Percentiles rank a stretch among this genome's conserved stretches.
These are phyloP conservation scores for Climacium dendroides DNA, from an alignment of 225 moss, liverwort and hornwort genomes.

Conservation along the genomic window DNA sequence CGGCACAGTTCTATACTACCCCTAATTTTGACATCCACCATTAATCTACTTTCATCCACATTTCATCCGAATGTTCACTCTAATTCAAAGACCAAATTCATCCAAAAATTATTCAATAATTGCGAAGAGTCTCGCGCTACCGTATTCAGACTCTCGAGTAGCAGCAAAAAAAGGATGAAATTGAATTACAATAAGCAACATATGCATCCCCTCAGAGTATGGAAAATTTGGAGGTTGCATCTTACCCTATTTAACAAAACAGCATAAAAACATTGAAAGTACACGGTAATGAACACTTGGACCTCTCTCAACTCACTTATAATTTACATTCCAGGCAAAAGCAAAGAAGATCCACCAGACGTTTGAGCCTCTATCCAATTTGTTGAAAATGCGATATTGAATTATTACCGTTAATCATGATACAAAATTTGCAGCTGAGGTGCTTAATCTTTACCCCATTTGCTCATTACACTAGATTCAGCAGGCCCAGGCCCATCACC, in stretches of 20 bases:
- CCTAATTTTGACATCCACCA: no score
- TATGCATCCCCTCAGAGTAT: not conserved
- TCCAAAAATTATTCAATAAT: not conserved
- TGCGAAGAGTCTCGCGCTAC: not conserved
- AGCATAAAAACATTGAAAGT: not conserved
- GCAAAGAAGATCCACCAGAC: not conserved
- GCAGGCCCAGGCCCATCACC: conserved; percentile 48
- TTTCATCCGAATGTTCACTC: not conserved
- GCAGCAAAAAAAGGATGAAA: not conserved
- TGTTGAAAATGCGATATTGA: not conserved
- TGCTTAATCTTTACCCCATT: conserved; percentile 83
- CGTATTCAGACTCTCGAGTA: not conserved
- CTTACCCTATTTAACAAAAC: not conserved
- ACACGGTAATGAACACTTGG: not conserved
- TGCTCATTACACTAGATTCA: conserved; percentile 70
- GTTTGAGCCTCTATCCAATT: not conserved
- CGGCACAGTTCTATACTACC: no score
- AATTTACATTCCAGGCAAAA: not conserved
- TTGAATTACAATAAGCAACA: not conserved
- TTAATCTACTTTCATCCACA: not conserved
- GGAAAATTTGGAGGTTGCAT: not conserved
- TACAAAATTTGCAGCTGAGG: not conserved
- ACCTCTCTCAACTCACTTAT: not conserved
- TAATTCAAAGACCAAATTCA: not conserved
- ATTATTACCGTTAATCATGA: not conserved